phyloP scores from a whole-genome alignment of 2,329 filamentous ascomycete species.

The Pseudogymnoascus sp. region DNA sequence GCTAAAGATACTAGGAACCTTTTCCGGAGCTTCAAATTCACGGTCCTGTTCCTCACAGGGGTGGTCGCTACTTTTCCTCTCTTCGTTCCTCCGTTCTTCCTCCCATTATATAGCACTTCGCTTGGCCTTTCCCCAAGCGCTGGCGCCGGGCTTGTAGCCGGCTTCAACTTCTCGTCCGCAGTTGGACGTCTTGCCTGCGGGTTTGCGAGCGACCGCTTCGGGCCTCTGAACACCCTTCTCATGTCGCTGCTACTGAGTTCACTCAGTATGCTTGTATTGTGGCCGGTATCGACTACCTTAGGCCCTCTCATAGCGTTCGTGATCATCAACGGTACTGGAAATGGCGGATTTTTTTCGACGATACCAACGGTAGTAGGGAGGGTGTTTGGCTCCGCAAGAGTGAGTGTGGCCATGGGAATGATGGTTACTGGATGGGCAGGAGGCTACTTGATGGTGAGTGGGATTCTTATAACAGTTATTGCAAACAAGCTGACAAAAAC shows the following conservation, averaged over 20 bases:
- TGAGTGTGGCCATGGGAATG: slow-evolving; percentile 55
- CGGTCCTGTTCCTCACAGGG: slow-evolving; percentile 46
- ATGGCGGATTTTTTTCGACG: slow-evolving; percentile 57
- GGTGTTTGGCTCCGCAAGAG: slow-evolving; percentile 49
- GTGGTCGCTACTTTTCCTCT: slow-evolving; percentile 54
- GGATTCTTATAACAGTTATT: neutral
- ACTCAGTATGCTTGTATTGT: slow-evolving; percentile 53
- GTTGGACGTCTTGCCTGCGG: slow-evolving; percentile 51
- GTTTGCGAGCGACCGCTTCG: slow-evolving; percentile 46
- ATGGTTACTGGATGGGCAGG: slow-evolving; percentile 53
- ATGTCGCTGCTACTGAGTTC: slow-evolving; percentile 45
- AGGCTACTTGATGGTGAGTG: slow-evolving; percentile 52
- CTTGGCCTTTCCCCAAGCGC: slow-evolving; percentile 47
- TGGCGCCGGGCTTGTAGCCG: slow-evolving; percentile 53
- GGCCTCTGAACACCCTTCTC: slow-evolving; percentile 49
- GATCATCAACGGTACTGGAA: slow-evolving; percentile 52
- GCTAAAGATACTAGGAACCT: slow-evolving; percentile 35
- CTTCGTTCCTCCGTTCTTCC: slow-evolving; percentile 55
- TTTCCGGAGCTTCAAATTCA: slow-evolving; percentile 46
- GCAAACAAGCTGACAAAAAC: neutral
- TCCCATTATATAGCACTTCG: slow-evolving; percentile 49
- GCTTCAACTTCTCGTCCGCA: slow-evolving; percentile 55
- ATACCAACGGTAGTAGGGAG: slow-evolving; percentile 58
- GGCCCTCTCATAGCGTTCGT: slow-evolving; percentile 50
- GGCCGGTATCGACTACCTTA: slow-evolving; percentile 51